Conservation (phyloP, 345 rosid genomes). For the Limnanthes douglasii region DNA sequence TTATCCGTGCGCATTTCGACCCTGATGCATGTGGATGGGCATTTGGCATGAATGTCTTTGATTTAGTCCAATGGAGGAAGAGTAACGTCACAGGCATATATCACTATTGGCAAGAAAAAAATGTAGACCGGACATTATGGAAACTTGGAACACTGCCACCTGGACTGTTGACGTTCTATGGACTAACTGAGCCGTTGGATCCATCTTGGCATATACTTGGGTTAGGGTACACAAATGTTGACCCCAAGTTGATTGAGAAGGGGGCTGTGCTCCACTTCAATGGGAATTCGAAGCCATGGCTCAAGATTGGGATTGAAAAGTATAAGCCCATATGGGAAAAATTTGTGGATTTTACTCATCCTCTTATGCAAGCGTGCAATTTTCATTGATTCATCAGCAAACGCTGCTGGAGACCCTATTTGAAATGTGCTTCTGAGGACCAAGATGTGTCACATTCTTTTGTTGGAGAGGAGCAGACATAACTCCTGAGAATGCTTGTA, state of each 20-base stretch:
- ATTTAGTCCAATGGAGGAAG: conserved; percentile 79
- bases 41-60: conserved; percentile 87
- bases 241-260: conserved; percentile 56
- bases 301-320: conserved; percentile 92
- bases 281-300: conserved; percentile 92
- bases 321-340: conserved; percentile 94
- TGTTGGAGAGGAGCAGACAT: conserved; percentile 9
- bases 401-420: too few species aligned
- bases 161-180: conserved; percentile 79
- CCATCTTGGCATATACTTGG: conserved; percentile 86
- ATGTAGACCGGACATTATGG: conserved; percentile 80
- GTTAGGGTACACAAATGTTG: conserved; percentile 78
- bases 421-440: conserved; percentile 10
- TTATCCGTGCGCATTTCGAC: conserved; percentile 73
- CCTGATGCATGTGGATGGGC: conserved; percentile 99
- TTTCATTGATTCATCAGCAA: conserved; percentile 72
- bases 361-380: conserved; percentile 75
- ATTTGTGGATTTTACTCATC: conserved; percentile 69
- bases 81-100: conserved; percentile 82
- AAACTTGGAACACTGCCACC: conserved; percentile 91
- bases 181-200: conserved; percentile 69
- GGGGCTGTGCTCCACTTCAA: conserved; percentile 95
- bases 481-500: conserved; percentile 21
- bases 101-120: conserved; percentile 90
- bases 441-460: conserved; percentile 7